Conservation (phyloP, 2,329 filamentous ascomycete genomes). For the Thelonectria blattea region DNA sequence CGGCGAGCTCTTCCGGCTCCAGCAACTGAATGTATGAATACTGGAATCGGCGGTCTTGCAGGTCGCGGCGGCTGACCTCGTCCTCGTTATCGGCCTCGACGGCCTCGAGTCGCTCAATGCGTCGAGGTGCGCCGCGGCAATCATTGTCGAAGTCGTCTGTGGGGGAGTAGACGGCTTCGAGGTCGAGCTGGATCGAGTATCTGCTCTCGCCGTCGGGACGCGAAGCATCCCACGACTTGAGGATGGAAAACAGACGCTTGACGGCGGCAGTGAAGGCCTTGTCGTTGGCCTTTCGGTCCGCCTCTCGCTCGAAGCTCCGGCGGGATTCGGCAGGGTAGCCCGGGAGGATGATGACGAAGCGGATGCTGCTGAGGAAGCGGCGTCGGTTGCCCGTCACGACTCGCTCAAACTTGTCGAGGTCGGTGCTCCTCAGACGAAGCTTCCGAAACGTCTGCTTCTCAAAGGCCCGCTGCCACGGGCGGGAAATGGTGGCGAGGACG, state of each 20-base stretch:
- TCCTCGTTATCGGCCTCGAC: conserved; percentile 20
- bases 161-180: conserved; percentile 22
- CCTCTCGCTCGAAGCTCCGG: conserved; percentile 28
- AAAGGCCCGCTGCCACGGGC: conserved; percentile 30
- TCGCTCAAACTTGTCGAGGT: conserved; percentile 26
- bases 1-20: conserved; percentile 11
- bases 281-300: conserved; percentile 29
- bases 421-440: conserved; percentile 28
- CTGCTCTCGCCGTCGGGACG: conserved; percentile 13
- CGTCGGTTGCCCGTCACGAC: conserved; percentile 25
- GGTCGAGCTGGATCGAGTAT: conserved; percentile 24
- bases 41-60: conserved; percentile 25
- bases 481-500: conserved; percentile 30
- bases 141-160: conserved; percentile 23
- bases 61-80: conserved; percentile 12
- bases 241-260: conserved; percentile 24
- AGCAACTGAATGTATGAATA: conserved; percentile 24
- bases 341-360: conserved; percentile 29
- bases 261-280: conserved; percentile 30
- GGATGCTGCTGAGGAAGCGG: conserved; percentile 24
- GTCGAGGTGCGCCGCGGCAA: conserved; percentile 14
- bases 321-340: conserved; percentile 23
- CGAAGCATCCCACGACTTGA: conserved; percentile 27
- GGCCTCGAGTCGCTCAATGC: conserved; percentile 21
- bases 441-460: conserved; percentile 30